Evolutionary conservation across 2,329 filamentous ascomycete genomes (phyloP), one percentile per base, ranked within the genome.

Genomic region (Myriosclerotinia curreyana): DNA sequence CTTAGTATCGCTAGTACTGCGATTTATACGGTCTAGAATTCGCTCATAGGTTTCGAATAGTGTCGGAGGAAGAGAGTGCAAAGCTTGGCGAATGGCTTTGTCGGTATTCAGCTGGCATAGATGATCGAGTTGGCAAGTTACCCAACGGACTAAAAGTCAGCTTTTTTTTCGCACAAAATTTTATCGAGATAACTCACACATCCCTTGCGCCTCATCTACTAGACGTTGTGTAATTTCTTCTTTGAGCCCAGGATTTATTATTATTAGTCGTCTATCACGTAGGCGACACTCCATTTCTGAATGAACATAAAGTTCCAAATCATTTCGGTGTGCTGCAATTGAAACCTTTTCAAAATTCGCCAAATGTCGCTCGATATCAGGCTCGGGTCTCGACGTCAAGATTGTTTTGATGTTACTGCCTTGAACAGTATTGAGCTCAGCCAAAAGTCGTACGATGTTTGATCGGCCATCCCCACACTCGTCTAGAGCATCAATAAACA

Each of bases 1-100:
- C 40, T 67, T 67, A n/a, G 68, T 65, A 6, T 53, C 53, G 12
- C 48, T 51, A n/a, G 63, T 68, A 14, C 66, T 67, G n/a, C 65
- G 65, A 3, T 71, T 66, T 25, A 75, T 66, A 34, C 65, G 66
- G 9, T 68, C 62, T 15, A 76, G 64, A 9, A 72, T 75, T 31
- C 70, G 64, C n/a, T 67, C 68, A 44, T 75, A 72, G 0, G 69
- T 72, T 49, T 68, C 66, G 9, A 70, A 68, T 2, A 74, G 61
- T 22, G 66, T 70, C 5, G 59, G 60, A 3, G 72, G 70, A 8
- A 68, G 49, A 5, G 48, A 63, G 36, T 62, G 20, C 1, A 71
- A 65, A 3, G 68, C 64, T 12, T 64, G 55, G 5, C 62, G 49
- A 12, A 69, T 64, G 15, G 65, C 66, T 25, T 60, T 65, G 42